Percentiles rank a stretch among this genome's conserved stretches.
Conservation (phyloP, 78 protist genomes). For the Pigoraptor vietnamica region DNA sequence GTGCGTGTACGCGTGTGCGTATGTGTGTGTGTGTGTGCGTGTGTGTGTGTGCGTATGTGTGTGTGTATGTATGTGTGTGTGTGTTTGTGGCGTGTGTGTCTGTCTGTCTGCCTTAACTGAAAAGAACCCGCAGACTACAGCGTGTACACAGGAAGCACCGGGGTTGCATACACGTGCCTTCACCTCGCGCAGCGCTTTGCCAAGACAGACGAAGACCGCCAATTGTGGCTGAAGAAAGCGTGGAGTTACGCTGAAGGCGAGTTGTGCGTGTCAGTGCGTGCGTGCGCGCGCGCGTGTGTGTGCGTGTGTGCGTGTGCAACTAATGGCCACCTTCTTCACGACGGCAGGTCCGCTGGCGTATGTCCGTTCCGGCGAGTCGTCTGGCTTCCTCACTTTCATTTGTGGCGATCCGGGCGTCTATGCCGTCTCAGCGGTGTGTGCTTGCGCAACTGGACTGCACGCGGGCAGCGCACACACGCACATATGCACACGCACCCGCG, state of each 20-base stretch:
- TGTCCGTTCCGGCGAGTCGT: background rate
- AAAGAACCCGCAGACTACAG: background rate
- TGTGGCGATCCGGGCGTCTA: background rate
- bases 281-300: background rate
- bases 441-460: background rate
- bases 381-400: background rate
- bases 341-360: background rate
- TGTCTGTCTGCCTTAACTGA: no score
- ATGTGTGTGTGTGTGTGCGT: no score
- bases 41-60: no score
- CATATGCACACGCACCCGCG: background rate
- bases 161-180: background rate
- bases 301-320: background rate
- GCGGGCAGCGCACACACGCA: no score
- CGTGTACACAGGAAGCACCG: background rate
- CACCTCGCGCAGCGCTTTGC: background rate
- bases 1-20: no score
- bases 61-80: no score
- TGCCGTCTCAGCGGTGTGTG: background rate
- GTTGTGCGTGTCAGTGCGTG: background rate
- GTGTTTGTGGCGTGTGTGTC: no score
- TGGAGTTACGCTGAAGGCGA: background rate
- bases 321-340: no score
- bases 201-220: background rate
- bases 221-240: background rate